Base-by-base conservation (phyloP, 2,329 filamentous ascomycete genomes). In the Alternaria consortialis region DNA sequence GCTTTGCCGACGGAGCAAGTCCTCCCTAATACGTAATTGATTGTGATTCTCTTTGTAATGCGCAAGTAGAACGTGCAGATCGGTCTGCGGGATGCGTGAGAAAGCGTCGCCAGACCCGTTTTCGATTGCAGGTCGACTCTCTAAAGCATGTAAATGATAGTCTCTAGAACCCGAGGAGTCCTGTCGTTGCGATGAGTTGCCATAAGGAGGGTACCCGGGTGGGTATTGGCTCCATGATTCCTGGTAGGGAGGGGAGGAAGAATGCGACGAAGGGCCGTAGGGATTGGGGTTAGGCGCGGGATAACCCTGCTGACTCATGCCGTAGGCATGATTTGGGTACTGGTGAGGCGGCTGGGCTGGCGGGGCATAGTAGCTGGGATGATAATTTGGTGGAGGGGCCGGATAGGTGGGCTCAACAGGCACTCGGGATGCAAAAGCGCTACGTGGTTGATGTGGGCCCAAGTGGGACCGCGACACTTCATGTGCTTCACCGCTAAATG, bases 381-480 rank as follows among this genome's bases (percentile, higher is more conserved):
- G 76, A 63, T 80, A 79, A 25, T 72, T 71, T 93, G 85, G 88
- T 93, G 74, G 84, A 94, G 64, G 88, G 85, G 68, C 85, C 80
- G 68, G 63, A 66, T 78, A 78, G 60, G 72, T 65, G 47, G 65
- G 62, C 58, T 79, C 76, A 27, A 67, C 60, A 62, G 76, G 76
- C 39, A 78, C 75, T 59, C 75, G 72, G 57, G 74, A 77, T 56
- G 76, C 75, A 63, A 77, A 79, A 50, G 71, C 44, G 58, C 70
- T 64, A 57, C 72, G 74, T 63, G 72, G 60, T 66, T 72, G 68
- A 65, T 68, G 68, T 62, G 70, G 68, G 68, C 64, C 44, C 66
- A 71, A 25, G 66, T 69, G 48, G 69, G 63, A 46, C 66, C 67
- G 63, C 48, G 71, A 70, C 36, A 66, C 64, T 62, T 76, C 72